These are phyloP conservation scores for Metschnikowia matae DNA, from an alignment of 805 yeast species.

Conservation along the genomic window DNA sequence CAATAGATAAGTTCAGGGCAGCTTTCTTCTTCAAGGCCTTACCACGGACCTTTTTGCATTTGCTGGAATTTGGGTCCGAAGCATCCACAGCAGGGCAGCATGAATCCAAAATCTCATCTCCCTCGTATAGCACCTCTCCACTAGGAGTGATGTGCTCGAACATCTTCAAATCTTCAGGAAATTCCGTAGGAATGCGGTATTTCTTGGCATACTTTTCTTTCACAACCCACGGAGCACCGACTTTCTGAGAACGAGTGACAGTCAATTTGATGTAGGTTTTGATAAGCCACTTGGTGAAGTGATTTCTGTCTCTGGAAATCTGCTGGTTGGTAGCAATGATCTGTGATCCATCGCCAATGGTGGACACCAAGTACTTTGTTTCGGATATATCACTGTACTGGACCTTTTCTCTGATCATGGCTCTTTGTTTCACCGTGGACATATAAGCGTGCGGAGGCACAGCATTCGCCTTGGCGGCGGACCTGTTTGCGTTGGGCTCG, in stretches of 20 bases:
- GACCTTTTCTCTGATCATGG: slow-evolving; percentile 80
- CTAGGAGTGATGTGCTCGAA: slow-evolving; percentile 21
- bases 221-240: slow-evolving; percentile 96
- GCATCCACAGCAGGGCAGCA: slow-evolving; percentile 6
- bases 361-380: slow-evolving; percentile 65
- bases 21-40: slow-evolving; percentile 14
- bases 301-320: slow-evolving; percentile 75
- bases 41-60: slow-evolving; percentile 13
- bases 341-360: slow-evolving; percentile 50
- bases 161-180: slow-evolving; percentile 51
- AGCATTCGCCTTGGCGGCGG: slow-evolving; percentile 1
- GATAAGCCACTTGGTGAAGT: slow-evolving; percentile 85
- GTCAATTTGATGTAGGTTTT: slow-evolving; percentile 83
- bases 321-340: slow-evolving; percentile 69
- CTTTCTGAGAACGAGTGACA: slow-evolving; percentile 69
- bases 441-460: slow-evolving; percentile 10
- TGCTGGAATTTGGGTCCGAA: slow-evolving; percentile 3
- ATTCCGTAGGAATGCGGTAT: slow-evolving; percentile 60
- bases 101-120: slow-evolving; percentile 12
- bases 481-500: slow-evolving; percentile 1
- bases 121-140: slow-evolving; percentile 17
- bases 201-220: slow-evolving; percentile 68
- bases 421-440: slow-evolving; percentile 38
- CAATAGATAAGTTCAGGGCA: slow-evolving; percentile 9
- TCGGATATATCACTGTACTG: slow-evolving; percentile 54